Evolutionary conservation across 805 yeast species (phyloP).

Genomic region (Wilhelminamyces savonicus): DNA sequence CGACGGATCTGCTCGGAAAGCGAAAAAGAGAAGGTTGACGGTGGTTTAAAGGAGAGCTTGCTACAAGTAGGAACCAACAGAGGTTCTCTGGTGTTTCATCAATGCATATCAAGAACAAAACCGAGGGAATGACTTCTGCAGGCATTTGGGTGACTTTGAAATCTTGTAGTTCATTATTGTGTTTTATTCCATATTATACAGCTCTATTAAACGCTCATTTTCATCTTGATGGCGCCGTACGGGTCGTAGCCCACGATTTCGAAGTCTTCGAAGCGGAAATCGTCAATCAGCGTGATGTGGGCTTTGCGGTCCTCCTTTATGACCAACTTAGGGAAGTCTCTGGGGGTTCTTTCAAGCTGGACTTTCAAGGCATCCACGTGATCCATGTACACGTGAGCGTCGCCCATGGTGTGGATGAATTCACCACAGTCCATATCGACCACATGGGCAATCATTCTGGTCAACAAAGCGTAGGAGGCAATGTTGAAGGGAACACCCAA

Average conservation of each 20-base stretch:
- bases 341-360: slow-evolving; percentile 72
- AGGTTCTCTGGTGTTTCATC: too few relatives aligned
- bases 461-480: slow-evolving; percentile 90
- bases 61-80: too few relatives aligned
- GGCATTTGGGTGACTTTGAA: too few relatives aligned
- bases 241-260: slow-evolving; percentile 77
- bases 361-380: slow-evolving; percentile 87
- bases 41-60: too few relatives aligned
- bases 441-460: slow-evolving; percentile 94
- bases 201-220: slow-evolving; percentile 86
- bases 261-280: slow-evolving; percentile 84
- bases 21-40: too few relatives aligned
- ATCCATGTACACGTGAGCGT: slow-evolving; percentile 90
- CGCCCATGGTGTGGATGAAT: slow-evolving; percentile 93
- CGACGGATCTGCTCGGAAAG: background rate
- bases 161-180: too few relatives aligned
- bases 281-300: slow-evolving; percentile 66
- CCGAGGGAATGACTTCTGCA: too few relatives aligned
- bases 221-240: slow-evolving; percentile 81
- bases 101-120: too few relatives aligned
- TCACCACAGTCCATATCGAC: slow-evolving; percentile 95
- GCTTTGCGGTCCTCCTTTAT: slow-evolving; percentile 50
- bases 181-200: too few relatives aligned
- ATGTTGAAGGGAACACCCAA: slow-evolving; percentile 98
- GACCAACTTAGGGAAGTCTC: slow-evolving; percentile 69